Base-by-base conservation (phyloP, 2,329 filamentous ascomycete genomes). In the Elsinoe fawcettii region DNA sequence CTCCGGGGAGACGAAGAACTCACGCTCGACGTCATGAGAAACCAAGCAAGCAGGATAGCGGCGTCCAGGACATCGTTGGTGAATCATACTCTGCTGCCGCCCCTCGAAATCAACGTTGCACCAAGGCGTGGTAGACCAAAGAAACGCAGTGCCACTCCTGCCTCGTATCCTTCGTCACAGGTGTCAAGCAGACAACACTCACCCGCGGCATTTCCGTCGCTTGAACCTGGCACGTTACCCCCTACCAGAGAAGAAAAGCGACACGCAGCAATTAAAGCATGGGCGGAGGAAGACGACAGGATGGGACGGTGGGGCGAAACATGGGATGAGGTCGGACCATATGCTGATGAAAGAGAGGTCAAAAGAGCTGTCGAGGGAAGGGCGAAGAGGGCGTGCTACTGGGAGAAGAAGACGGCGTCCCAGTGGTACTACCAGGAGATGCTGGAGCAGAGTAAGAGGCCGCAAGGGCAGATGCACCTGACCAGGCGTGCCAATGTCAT, bases 371-470 rank as follows among this genome's bases (percentile, higher is more conserved):
- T 53, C 3, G 30, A 53, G n/a, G 49, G 16, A 8, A 53, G 49
- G 32, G 49, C 49, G 4, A 53, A 53, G 20, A 36, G 49, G 20
- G 49, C 49, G 4, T 53, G 49, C 32, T 39, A 53, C 49, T 53
- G 49, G 49, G 30, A 53, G 8, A 23, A 23, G 16, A 53, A 53
- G 49, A 53, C 49, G 6, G n/a, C 30, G 3, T 14, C 49, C 14
- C 30, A 39, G 16, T 53, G 49, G 49, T 53, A 53, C 20, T 37
- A 22, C 34, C 25, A 53, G 18, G 49, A 53, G 32, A 53, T 53
- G 49, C 49, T 53, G 14, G 49, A 53, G 30, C 49, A 53, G 49
- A 36, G 32, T 22, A 20, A 16, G 49, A 53, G 49, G n/a, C 30
- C 30, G 11, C 32, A 37, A 20, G 49, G 49, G 16, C 49, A 37